phyloP scores from a whole-genome alignment of 257 asterid species.

The Parsonsia alboflavescens region DNA sequence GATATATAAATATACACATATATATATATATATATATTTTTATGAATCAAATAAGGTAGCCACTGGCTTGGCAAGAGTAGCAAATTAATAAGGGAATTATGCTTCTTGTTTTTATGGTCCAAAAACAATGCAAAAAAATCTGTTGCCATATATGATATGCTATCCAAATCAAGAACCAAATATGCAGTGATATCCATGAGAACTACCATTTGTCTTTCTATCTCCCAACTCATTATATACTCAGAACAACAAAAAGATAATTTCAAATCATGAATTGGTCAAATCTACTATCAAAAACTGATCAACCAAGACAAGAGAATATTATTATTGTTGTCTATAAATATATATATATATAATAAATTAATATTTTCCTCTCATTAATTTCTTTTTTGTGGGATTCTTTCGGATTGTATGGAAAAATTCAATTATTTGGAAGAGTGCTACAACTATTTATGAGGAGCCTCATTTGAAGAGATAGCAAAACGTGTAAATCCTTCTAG shows the following conservation, averaged over 20 bases:
- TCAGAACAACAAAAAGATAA: background rate
- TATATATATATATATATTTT: too few relatives aligned
- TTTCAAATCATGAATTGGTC: conserved; percentile 10
- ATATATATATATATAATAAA: too few relatives aligned
- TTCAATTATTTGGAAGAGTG: background rate
- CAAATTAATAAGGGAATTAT: background rate
- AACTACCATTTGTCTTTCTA: conserved; percentile 1
- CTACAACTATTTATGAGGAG: background rate
- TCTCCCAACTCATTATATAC: conserved; percentile 15
- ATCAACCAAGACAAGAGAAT: background rate
- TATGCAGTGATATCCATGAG: background rate
- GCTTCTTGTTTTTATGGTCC: conserved; percentile 6
- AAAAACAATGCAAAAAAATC: conserved; percentile 5
- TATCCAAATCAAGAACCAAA: background rate
- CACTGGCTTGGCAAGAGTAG: background rate
- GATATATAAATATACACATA: too few relatives aligned
- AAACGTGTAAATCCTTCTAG: background rate
- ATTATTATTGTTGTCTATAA: too few relatives aligned
- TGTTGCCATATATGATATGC: background rate
- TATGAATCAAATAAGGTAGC: too few relatives aligned
- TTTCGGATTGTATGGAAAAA: background rate
- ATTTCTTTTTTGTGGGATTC: background rate
- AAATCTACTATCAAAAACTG: background rate
- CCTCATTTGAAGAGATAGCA: background rate
- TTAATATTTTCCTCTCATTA: too few relatives aligned